phyloP scores from a whole-genome alignment of 129 eudicot species.

The Helianthus annuus region DNA sequence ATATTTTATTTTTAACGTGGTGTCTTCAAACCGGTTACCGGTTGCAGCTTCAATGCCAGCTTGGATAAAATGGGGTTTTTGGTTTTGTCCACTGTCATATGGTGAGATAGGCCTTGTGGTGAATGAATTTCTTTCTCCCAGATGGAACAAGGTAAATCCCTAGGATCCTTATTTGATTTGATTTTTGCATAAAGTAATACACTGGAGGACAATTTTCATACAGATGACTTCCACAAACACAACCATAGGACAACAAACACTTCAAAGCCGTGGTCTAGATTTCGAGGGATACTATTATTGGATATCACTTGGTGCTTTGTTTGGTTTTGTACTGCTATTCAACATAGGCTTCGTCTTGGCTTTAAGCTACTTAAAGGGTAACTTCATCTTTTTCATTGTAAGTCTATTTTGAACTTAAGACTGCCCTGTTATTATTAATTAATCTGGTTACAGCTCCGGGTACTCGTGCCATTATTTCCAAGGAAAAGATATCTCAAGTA shows the following conservation, averaged over 20 bases:
- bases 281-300: conserved; percentile 47
- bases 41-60: conserved; percentile 76
- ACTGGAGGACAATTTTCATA: not conserved
- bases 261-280: conserved; percentile 49
- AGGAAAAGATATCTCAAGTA: conserved; percentile 47
- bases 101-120: conserved; percentile 71
- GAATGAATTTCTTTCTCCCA: conserved; percentile 72
- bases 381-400: conserved; percentile 4
- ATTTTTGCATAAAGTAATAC: not conserved
- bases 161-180: not conserved
- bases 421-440: not conserved
- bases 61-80: conserved; percentile 84
- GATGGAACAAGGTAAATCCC: conserved; percentile 67
- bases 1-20: too few species aligned
- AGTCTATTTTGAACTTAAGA: conserved; percentile 3
- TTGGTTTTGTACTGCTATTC: conserved; percentile 44
- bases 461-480: conserved; percentile 68
- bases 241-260: conserved; percentile 49
- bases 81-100: conserved; percentile 75
- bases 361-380: conserved; percentile 49
- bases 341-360: conserved; percentile 51
- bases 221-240: conserved; percentile 38
- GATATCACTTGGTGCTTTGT: conserved; percentile 54
- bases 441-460: conserved; percentile 49
- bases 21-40: not conserved